Base-by-base conservation (phyloP, 2,329 filamentous ascomycete genomes). In the Fusarium lateritium region DNA sequence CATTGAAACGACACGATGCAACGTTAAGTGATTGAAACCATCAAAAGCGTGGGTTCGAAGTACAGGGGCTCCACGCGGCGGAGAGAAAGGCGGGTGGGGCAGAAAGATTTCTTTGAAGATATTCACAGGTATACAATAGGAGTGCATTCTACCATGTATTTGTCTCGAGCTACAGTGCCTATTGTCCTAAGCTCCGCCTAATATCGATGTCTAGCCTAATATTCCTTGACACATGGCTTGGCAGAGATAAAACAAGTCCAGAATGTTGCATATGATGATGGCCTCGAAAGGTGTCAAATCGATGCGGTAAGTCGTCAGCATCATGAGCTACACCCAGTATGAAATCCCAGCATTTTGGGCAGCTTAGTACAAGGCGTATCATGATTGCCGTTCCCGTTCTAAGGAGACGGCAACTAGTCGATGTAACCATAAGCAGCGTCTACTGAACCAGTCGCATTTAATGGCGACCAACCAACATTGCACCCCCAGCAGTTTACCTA, bases 381-480 rank as follows among this genome's bases (percentile, higher is more conserved):
- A n/a, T 38, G 47, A 52, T 67, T 63, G 38, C 52, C 49, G 40
- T 56, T 51, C 43, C 52, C 49, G 40, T 56, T 51, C 43, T 38
- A 31, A 31, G 31, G 55, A 26, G 44, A 54, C 31, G 40, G 52
- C 36, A 33, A 42, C 56, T 62, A 46, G 33, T 55, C 21, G 53
- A 70, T 67, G 67, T 66, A 67, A 70, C 67, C 66, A 49, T 46
- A 26, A 53, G 50, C 34, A 67, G 57, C 49, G 57, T 67, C 58
- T 70, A 62, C 49, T 36, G 62, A 54, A 34, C 67, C 67, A 69
- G 67, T 69, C 67, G 67, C 67, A 69, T 69, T 54, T 44, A 33
- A 50, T 36, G 45, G 42, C 28, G 34, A 22, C 26, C 43, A 50
- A 56, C 43, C 54, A 56, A 69, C 38, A 55, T 26, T 42, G 5